These are phyloP conservation scores for Protostelium mycophagum DNA, from an alignment of 78 protist genomes.

Conservation along the genomic window DNA sequence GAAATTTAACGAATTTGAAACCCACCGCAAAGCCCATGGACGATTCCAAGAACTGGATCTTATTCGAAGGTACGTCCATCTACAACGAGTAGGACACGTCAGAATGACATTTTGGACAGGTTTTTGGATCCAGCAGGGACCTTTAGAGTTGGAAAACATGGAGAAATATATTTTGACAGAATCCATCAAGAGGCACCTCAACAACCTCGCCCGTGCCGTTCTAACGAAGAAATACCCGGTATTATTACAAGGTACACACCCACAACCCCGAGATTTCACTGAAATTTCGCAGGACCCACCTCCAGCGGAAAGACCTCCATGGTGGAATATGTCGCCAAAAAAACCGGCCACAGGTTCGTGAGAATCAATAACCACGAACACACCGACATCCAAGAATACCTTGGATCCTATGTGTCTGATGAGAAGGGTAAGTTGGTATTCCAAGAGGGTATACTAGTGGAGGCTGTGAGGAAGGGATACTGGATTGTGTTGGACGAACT, in stretches of 20 bases:
- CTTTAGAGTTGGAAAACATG: neutral
- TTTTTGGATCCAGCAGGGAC: neutral
- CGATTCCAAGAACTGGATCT: neutral
- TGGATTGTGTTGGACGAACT: conserved; percentile 99
- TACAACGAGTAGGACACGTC: neutral
- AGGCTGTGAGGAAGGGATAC: conserved; percentile 94
- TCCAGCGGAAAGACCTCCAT: conserved; percentile 75
- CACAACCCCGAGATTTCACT: neutral
- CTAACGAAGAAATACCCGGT: conserved; percentile 75
- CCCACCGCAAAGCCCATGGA: neutral
- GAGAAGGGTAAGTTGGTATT: conserved; percentile 80
- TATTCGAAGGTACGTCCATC: neutral
- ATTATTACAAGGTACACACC: conserved; percentile 87
- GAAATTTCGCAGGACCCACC: neutral
- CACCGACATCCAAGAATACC: conserved; percentile 99
- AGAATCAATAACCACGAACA: conserved; percentile 99
- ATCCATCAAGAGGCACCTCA: conserved; percentile 51
- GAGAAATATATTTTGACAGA: conserved; percentile 61
- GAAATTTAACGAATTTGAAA: neutral
- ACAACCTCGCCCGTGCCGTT: conserved; percentile 76
- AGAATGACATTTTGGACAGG: neutral
- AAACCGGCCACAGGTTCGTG: conserved; percentile 86
- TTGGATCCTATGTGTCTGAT: conserved; percentile 92
- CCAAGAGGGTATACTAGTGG: conserved; percentile 93
- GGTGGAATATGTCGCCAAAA: conserved; percentile 91